Evolutionary conservation across 257 asterid species (phyloP).

Genomic region (Paulownia fortunei): DNA sequence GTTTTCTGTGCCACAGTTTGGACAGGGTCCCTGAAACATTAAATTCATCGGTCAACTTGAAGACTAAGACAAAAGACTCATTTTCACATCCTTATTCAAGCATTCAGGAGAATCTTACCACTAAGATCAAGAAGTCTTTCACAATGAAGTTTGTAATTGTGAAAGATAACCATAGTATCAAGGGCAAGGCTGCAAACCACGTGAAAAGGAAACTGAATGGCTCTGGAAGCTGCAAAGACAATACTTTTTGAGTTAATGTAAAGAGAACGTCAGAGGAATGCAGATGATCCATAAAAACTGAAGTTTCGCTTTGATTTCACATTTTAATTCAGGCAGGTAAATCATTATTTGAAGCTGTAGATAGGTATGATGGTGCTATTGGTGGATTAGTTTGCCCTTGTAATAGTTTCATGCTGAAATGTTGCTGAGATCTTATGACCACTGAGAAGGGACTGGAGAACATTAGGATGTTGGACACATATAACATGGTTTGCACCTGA

Average conservation of each 20-base stretch:
- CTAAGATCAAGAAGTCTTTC: slow-evolving; percentile 81
- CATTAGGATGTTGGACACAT: slow-evolving; percentile 1
- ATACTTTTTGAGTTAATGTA: slow-evolving; percentile 2
- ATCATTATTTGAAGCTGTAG: background rate
- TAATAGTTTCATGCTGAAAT: no score
- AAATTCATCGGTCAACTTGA: background rate
- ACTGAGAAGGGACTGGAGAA: background rate
- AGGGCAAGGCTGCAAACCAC: slow-evolving; percentile 96
- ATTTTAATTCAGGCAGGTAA: background rate
- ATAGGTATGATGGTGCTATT: background rate
- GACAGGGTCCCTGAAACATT: slow-evolving; percentile 87
- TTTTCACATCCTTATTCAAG: background rate
- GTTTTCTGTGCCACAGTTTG: slow-evolving; percentile 95
- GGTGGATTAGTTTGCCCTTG: background rate
- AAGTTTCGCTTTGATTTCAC: slow-evolving; percentile 7
- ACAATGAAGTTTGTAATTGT: slow-evolving; percentile 67
- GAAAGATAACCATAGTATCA: slow-evolving; percentile 77
- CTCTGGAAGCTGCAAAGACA: slow-evolving; percentile 86
- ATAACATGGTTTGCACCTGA: background rate
- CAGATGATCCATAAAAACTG: slow-evolving; percentile 1
- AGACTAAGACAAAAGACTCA: background rate
- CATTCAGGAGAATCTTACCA: slow-evolving; percentile 48
- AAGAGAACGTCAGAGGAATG: slow-evolving; percentile 13
- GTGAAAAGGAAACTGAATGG: slow-evolving; percentile 97
- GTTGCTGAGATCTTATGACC: background rate